Conservation (phyloP, 2,329 filamentous ascomycete species). For the Huntiella moniliformis region DNA sequence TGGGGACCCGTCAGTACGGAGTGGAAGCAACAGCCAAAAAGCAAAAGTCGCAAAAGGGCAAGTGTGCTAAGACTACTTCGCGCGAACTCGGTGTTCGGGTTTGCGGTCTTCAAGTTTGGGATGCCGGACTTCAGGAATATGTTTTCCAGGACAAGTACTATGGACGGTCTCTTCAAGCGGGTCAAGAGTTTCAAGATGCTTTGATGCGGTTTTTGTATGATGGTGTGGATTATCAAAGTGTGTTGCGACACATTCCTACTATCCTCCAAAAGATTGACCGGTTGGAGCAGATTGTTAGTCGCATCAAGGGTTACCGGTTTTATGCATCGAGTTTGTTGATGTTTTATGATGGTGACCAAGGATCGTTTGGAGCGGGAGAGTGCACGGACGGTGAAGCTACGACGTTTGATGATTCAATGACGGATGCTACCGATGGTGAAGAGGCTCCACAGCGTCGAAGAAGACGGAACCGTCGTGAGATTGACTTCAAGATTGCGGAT, state of each 20-base stretch:
- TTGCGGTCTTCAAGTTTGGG: slow-evolving; percentile 94
- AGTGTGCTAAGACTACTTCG: slow-evolving; percentile 84
- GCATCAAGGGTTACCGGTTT: slow-evolving; percentile 71
- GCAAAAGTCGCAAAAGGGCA: slow-evolving; percentile 76
- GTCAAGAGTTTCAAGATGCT: slow-evolving; percentile 72
- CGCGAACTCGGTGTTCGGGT: slow-evolving; percentile 79
- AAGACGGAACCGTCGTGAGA: slow-evolving; percentile 37
- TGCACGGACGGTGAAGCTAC: slow-evolving; percentile 33
- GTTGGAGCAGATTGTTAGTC: slow-evolving; percentile 65
- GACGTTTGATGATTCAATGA: slow-evolving; percentile 36
- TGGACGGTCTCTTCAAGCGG: slow-evolving; percentile 71
- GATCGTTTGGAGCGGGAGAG: slow-evolving; percentile 27
- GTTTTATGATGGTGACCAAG: slow-evolving; percentile 77
- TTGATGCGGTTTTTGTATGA: slow-evolving; percentile 83
- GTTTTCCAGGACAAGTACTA: slow-evolving; percentile 98
- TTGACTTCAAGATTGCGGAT: slow-evolving; percentile 93
- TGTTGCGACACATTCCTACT: slow-evolving; percentile 70
- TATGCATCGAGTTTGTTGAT: slow-evolving; percentile 90
- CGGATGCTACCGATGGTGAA: slow-evolving; percentile 40
- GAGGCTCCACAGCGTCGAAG: slow-evolving; percentile 26
- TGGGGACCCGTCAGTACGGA: slow-evolving; percentile 95
- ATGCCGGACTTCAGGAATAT: slow-evolving; percentile 63
- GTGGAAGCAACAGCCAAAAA: slow-evolving; percentile 86
- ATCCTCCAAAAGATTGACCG: slow-evolving; percentile 69
- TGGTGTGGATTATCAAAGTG: slow-evolving; percentile 60